Base-by-base conservation (phyloP, 2,329 filamentous ascomycete genomes). In the Monosporascus sp. region DNA sequence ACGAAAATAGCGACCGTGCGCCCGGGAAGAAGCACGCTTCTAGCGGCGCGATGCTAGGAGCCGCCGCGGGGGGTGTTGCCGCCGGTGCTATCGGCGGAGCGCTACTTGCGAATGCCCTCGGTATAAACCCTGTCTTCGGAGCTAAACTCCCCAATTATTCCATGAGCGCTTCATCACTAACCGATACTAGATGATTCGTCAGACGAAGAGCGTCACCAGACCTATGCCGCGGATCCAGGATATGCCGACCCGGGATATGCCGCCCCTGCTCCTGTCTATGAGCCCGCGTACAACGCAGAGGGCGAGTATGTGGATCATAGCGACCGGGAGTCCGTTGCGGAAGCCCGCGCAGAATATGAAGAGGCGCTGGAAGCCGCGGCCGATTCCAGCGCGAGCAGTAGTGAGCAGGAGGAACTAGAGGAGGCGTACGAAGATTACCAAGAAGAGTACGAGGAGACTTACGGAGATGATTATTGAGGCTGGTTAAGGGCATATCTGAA, bases 61-160 rank as follows among this genome's bases (percentile, higher is more conserved):
- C 78, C 50, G 83, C 78, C 50, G 79, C 79, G 6, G 84, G 76
- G 44, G 84, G 83, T 63, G 56, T 85, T 27, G 82, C 80, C 1
- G 71, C 76, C 8, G 81, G 81, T 56, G 79, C 75, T 44, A 64
- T 83, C 36, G 84, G 79, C 11, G 83, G 83, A 47, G 84, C 81
- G 4, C 63, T 83, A 37, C 67, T 86, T 53, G 78, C 76, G 14
- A 74, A 84, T 62, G 79, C 79, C 51, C 58, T 83, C 16, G 71
- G 83, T 86, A 74, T 44, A 54, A 56, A 44, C 41, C 9, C 50
- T 40, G 19, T n/a, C 16, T 16, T 27, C 11, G 16, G 22, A 9
- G 9, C 36, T 3, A 17, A 3, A 6, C 27, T 27, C 20, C 24
- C n/a, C 6, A 8, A 47, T 17, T 26, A 7, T 22, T n/a, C 37